Evolutionary conservation across 768 basidiomycete species (phyloP).

Genomic region (Artomyces pyxidatus): DNA sequence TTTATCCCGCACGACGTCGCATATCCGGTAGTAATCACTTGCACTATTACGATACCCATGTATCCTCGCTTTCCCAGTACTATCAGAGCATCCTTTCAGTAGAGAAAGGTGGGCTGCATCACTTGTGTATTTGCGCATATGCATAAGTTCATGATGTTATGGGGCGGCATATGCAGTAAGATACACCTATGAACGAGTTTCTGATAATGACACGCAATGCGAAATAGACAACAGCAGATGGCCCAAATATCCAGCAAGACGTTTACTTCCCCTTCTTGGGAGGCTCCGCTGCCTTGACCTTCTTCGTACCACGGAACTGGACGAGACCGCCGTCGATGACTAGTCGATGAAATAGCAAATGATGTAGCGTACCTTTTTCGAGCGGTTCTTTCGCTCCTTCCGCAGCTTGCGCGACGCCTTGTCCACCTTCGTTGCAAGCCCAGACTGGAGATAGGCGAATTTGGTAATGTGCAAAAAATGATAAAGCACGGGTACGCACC

Average conservation of each 20-base stretch:
- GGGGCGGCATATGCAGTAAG: conserved; percentile 32
- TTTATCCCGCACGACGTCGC: no score
- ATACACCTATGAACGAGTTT: conserved; percentile 31
- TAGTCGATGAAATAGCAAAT: no score
- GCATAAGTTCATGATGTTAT: conserved; percentile 24
- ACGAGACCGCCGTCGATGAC: no score
- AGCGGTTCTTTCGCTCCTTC: conserved; percentile 99
- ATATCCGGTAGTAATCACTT: no score
- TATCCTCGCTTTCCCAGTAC: conserved; percentile 1
- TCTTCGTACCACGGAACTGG: conserved; percentile 92
- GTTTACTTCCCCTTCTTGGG: conserved; percentile 88
- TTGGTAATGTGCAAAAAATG: not conserved
- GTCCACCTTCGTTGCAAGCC: conserved; percentile 68
- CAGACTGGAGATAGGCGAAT: conserved; percentile 40
- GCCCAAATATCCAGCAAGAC: conserved; percentile 21
- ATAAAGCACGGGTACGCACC: conserved; percentile 43
- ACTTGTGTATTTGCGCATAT: conserved; percentile 18
- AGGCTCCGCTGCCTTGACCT: conserved; percentile 86
- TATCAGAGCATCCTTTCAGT: conserved; percentile 5
- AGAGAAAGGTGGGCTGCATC: not conserved
- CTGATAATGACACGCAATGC: conserved; percentile 29
- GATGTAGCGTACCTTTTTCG: conserved; percentile 96
- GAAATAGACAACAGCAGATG: conserved; percentile 24
- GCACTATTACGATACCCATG: conserved; percentile 12
- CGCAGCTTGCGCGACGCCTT: conserved; percentile 94